These are phyloP conservation scores for Colletotrichum filicis DNA, from an alignment of 2,329 filamentous ascomycete species.

Conservation along the genomic window DNA sequence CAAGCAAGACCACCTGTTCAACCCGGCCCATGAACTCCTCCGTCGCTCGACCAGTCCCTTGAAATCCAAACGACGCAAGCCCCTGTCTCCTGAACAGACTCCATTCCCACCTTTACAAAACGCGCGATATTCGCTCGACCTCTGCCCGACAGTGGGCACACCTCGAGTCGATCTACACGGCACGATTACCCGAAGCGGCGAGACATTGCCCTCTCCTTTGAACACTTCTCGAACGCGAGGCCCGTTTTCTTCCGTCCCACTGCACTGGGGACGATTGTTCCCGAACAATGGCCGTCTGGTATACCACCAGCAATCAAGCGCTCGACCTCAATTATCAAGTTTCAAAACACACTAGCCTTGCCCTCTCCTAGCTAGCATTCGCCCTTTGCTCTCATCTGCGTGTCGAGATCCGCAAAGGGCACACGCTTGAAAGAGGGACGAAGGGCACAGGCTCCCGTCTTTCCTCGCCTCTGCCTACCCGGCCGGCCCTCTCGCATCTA, in stretches of 20 bases:
- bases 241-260: not conserved
- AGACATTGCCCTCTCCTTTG: not conserved
- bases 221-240: not conserved
- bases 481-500: conserved; percentile 1
- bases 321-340: conserved; percentile 3
- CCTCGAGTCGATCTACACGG: conserved; percentile 20
- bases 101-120: not conserved
- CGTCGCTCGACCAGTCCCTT: not conserved
- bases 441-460: conserved; percentile 19
- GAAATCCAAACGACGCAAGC: conserved; percentile 11
- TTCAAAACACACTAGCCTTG: conserved; percentile 12
- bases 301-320: not conserved
- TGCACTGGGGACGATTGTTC: not conserved
- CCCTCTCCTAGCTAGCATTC: not conserved
- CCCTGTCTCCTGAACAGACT: not conserved
- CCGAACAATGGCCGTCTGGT: not conserved
- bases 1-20: not conserved
- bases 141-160: not conserved
- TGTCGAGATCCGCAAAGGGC: not conserved
- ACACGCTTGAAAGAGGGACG: not conserved
- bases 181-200: conserved; percentile 9
- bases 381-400: not conserved
- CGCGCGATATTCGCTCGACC: conserved; percentile 6
- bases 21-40: not conserved
- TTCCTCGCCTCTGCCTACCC: not conserved